Conservation (phyloP, 108 stramenopile species). For the Chaetoceros tenuissimus region DNA sequence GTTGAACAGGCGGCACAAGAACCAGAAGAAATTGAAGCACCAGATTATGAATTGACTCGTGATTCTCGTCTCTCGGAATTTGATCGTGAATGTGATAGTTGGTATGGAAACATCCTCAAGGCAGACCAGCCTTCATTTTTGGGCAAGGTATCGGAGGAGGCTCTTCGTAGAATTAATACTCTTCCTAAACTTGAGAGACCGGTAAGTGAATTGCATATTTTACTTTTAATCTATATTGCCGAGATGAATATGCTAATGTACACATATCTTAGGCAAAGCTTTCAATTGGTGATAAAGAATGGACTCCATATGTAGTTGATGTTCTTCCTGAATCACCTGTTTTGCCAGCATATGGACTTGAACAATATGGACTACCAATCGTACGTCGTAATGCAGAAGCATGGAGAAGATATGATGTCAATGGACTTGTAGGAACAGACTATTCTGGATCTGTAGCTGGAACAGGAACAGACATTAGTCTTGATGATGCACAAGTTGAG, state of each 20-base stretch:
- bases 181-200: conserved; percentile 41
- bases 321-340: conserved; percentile 71
- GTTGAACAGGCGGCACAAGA: background rate
- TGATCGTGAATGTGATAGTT: conserved; percentile 61
- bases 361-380: conserved; percentile 72
- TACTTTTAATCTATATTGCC: background rate
- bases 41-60: conserved; percentile 73
- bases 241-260: background rate
- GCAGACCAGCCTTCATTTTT: conserved; percentile 12
- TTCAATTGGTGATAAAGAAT: conserved; percentile 49
- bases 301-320: conserved; percentile 66
- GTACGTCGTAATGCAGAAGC: conserved; percentile 75
- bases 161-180: conserved; percentile 20
- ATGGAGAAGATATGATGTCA: conserved; percentile 83
- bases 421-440: conserved; percentile 55
- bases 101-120: conserved; percentile 50
- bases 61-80: conserved; percentile 45
- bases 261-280: conserved; percentile 6
- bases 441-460: conserved; percentile 45
- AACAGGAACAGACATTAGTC: conserved; percentile 13
- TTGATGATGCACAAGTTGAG: background rate
- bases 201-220: conserved; percentile 12
- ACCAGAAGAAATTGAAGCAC: background rate
- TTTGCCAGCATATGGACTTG: conserved; percentile 73
- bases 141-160: conserved; percentile 26